Evolutionary conservation across 495 filamentous ascomycete species (phyloP).

Genomic region (Neurospora pannonica): DNA sequence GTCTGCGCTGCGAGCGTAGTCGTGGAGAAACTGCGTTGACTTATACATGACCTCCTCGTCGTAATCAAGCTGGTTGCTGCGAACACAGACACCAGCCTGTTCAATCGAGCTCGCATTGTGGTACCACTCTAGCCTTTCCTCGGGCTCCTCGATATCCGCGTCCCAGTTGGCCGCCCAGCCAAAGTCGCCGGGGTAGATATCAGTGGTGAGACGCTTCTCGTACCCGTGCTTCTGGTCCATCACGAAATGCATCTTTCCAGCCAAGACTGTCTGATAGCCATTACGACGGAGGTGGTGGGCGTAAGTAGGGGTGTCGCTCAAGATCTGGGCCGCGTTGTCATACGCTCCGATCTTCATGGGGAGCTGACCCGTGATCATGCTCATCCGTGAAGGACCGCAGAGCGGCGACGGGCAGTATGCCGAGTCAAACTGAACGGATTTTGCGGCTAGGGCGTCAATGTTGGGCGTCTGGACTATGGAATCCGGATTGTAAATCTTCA

Average conservation of each 20-base stretch:
- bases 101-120: conserved; percentile 85
- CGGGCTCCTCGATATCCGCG: conserved; percentile 41
- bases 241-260: conserved; percentile 94
- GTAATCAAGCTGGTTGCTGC: conserved; percentile 89
- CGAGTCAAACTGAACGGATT: conserved; percentile 74
- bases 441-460: conserved; percentile 66
- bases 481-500: conserved; percentile 71
- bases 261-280: conserved; percentile 80
- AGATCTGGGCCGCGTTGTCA: conserved; percentile 73
- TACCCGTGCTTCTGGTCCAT: conserved; percentile 88
- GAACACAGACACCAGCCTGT: conserved; percentile 71
- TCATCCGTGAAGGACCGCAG: conserved; percentile 80
- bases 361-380: conserved; percentile 79
- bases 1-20: conserved; percentile 63
- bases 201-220: conserved; percentile 76
- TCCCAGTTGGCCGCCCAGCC: conserved; percentile 92
- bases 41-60: conserved; percentile 89
- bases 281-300: conserved; percentile 78
- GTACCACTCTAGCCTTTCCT: conserved; percentile 78
- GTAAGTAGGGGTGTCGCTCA: conserved; percentile 71
- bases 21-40: conserved; percentile 72
- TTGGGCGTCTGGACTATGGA: conserved; percentile 81
- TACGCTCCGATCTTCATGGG: conserved; percentile 80
- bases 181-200: conserved; percentile 87
- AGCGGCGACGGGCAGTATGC: conserved; percentile 87